Percentiles rank a stretch among this genome's conserved stretches.
phyloP scores from a whole-genome alignment of 129 eudicot species.

The Silybum marianum region DNA sequence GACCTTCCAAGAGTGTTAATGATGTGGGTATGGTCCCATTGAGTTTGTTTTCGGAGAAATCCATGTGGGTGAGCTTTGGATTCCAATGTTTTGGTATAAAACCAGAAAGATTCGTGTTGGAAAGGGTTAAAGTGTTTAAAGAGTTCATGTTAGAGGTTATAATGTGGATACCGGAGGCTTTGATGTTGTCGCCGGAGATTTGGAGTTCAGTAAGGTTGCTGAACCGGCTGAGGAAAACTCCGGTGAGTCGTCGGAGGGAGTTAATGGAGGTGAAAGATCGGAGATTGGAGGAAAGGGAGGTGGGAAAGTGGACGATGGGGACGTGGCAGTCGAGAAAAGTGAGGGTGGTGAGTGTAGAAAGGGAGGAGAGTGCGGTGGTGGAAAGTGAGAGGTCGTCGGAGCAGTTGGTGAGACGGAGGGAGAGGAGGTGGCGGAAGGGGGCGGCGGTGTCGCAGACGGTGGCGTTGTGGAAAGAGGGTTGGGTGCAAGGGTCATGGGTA shows the following conservation, averaged over 20 bases:
- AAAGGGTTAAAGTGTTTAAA: slow-evolving; percentile 44
- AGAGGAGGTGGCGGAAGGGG: slow-evolving; percentile 73
- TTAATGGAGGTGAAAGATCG: slow-evolving; percentile 53
- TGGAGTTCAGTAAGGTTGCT: slow-evolving; percentile 50
- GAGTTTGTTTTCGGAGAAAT: slow-evolving; percentile 60
- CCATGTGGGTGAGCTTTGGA: slow-evolving; percentile 54
- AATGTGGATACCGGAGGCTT: slow-evolving; percentile 61
- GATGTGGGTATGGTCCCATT: slow-evolving; percentile 68
- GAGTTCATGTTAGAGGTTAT: slow-evolving; percentile 43
- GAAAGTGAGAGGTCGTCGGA: slow-evolving; percentile 61
- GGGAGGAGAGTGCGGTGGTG: slow-evolving; percentile 60
- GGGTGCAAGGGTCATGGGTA: slow-evolving; percentile 65
- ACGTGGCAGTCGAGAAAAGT: slow-evolving; percentile 59
- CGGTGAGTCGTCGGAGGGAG: slow-evolving; percentile 62
- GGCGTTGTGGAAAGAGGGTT: slow-evolving; percentile 50
- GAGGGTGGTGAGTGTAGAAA: slow-evolving; percentile 61
- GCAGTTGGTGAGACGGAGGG: slow-evolving; percentile 72
- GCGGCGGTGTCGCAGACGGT: slow-evolving; percentile 62
- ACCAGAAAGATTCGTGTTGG: slow-evolving; percentile 56
- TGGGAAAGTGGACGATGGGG: slow-evolving; percentile 47
- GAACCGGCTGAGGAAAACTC: slow-evolving; percentile 60
- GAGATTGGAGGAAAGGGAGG: slow-evolving; percentile 58
- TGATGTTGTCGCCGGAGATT: slow-evolving; percentile 39
- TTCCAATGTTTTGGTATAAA: slow-evolving; percentile 68
- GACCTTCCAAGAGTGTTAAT: slow-evolving; percentile 48